Conservation (phyloP, 345 rosid species). For the Aquilaria malaccensis region DNA sequence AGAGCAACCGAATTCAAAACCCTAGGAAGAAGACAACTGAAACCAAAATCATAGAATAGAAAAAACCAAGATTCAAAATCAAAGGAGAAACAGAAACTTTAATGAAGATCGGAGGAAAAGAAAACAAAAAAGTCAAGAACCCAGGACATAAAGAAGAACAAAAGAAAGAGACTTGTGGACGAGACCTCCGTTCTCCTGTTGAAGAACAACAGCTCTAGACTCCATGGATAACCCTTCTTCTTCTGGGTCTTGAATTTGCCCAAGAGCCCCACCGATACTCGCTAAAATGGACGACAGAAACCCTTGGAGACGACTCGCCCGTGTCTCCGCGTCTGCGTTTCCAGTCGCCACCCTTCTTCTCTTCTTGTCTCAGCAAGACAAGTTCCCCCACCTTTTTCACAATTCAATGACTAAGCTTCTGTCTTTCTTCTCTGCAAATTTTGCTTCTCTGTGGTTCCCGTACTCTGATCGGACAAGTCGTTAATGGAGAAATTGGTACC, state of each 20-base stretch:
- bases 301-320: slow-evolving; percentile 55
- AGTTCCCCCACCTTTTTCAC: too few species aligned
- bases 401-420: too few species aligned
- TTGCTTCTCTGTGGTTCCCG: neutral
- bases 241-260: slow-evolving; percentile 24
- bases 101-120: too few species aligned
- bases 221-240: slow-evolving; percentile 34
- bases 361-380: neutral
- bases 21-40: neutral
- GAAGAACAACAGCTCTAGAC: slow-evolving; percentile 31
- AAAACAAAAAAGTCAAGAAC: neutral
- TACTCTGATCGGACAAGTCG: too few species aligned
- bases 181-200: slow-evolving; percentile 30
- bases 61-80: neutral
- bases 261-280: slow-evolving; percentile 48
- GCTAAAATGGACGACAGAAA: slow-evolving; percentile 50
- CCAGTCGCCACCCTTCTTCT: slow-evolving; percentile 46
- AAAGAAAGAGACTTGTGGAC: too few species aligned
- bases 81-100: too few species aligned
- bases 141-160: neutral
- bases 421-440: neutral
- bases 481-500: too few species aligned
- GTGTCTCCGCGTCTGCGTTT: slow-evolving; percentile 35
- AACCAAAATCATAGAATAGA: neutral
- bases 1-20: neutral